These are phyloP conservation scores for Trichoderma pleuroti DNA, from an alignment of 2,329 filamentous ascomycete genomes.

Conservation along the genomic window DNA sequence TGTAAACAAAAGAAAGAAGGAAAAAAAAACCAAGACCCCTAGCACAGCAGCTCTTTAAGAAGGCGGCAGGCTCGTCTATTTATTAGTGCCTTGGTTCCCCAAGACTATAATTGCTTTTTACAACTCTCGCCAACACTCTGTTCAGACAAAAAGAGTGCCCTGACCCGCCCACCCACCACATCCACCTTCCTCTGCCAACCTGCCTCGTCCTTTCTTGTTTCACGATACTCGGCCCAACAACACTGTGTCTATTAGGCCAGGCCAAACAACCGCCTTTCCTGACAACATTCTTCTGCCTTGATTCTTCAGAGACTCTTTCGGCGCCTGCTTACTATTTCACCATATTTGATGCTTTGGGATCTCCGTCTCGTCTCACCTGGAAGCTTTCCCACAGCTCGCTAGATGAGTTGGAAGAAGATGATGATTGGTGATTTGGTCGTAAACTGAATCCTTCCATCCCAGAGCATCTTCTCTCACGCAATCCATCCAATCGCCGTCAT, in stretches of 20 bases:
- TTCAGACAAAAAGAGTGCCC: background rate
- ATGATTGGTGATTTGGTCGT: background rate
- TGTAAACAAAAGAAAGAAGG: background rate
- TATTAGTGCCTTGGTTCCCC: background rate
- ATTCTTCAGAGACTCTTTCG: background rate
- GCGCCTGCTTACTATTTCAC: background rate
- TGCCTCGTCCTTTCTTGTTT: background rate
- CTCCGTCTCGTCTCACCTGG: background rate
- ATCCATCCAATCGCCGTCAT: background rate
- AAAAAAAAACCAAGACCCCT: too few relatives aligned
- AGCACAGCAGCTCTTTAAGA: background rate
- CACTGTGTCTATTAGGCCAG: background rate
- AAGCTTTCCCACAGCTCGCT: background rate
- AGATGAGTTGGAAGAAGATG: background rate
- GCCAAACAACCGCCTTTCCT: background rate
- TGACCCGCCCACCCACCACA: background rate
- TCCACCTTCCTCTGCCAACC: background rate
- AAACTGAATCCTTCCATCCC: background rate
- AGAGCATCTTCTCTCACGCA: background rate
- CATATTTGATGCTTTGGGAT: background rate
- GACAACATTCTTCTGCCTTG: too few relatives aligned
- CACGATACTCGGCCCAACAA: background rate
- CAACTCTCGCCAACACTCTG: background rate
- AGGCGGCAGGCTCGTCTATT: background rate
- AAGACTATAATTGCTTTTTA: background rate